phyloP scores from a whole-genome alignment of 2,329 filamentous ascomycete species.

The Colletotrichum spinosum region DNA sequence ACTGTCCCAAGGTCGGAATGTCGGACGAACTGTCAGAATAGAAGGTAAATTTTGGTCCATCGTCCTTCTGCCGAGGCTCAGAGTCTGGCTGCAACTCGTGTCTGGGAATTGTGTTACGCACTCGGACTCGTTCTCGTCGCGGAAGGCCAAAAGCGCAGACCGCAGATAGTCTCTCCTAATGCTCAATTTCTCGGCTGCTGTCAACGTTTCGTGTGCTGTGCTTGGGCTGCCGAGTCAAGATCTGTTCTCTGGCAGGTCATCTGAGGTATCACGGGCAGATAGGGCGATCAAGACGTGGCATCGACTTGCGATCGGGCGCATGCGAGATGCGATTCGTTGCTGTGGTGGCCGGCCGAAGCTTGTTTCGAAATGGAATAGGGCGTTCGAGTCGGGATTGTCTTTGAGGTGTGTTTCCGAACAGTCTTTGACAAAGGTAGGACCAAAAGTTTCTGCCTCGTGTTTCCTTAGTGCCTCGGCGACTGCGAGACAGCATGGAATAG shows the following conservation, averaged over 20 bases:
- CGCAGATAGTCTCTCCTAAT: background rate
- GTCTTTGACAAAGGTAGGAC: background rate
- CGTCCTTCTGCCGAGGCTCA: conserved; percentile 19
- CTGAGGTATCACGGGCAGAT: background rate
- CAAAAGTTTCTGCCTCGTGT: conserved; percentile 8
- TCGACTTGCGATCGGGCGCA: conserved; percentile 12
- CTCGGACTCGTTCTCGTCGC: conserved; percentile 36
- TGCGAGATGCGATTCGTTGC: conserved; percentile 24
- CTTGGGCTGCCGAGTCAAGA: conserved; percentile 1
- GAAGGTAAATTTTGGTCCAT: conserved; percentile 17
- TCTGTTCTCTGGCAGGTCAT: conserved; percentile 7
- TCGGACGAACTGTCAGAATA: conserved; percentile 33
- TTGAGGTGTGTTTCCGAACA: background rate
- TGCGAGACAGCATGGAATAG: conserved; percentile 12
- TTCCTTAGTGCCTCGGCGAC: conserved; percentile 22
- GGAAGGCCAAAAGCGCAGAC: conserved; percentile 8
- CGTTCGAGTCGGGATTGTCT: conserved; percentile 1
- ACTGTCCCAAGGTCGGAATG: background rate
- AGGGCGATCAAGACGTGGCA: conserved; percentile 13
- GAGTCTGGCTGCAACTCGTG: conserved; percentile 3
- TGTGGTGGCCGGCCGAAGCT: conserved; percentile 20
- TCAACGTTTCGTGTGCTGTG: background rate
- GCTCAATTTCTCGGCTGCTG: conserved; percentile 24
- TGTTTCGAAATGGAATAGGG: conserved; percentile 22
- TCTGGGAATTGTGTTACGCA: conserved; percentile 15